Conservation (phyloP, 805 yeast genomes). For the Hanseniaspora mollemarum region DNA sequence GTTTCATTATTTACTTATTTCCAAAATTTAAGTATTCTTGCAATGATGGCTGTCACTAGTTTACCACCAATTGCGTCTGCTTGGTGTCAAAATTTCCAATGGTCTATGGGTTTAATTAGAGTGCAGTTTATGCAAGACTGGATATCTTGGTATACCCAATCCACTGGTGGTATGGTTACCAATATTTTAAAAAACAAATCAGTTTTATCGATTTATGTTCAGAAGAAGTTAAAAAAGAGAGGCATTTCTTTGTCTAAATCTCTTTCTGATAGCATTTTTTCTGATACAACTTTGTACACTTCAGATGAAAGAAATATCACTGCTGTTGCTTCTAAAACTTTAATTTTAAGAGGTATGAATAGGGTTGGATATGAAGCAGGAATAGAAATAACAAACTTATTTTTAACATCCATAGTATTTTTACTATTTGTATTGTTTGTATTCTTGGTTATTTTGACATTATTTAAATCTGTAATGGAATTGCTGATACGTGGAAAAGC, state of each 20-base stretch:
- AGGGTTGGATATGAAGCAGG: slow-evolving; percentile 77
- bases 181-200: slow-evolving; percentile 55
- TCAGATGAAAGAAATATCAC: slow-evolving; percentile 54
- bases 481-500: slow-evolving; percentile 45
- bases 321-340: slow-evolving; percentile 50
- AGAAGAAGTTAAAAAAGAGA: slow-evolving; percentile 32
- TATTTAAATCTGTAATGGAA: slow-evolving; percentile 62
- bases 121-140: slow-evolving; percentile 67
- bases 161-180: slow-evolving; percentile 84
- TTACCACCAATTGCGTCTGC: slow-evolving; percentile 97
- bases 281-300: slow-evolving; percentile 47
- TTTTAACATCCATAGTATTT: slow-evolving; percentile 76
- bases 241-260: slow-evolving; percentile 27
- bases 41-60: slow-evolving; percentile 88
- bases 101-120: slow-evolving; percentile 88
- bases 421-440: slow-evolving; percentile 66
- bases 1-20: slow-evolving; percentile 85
- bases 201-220: slow-evolving; percentile 73
- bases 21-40: slow-evolving; percentile 81
- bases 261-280: slow-evolving; percentile 40
- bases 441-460: slow-evolving; percentile 42
- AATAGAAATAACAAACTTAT: slow-evolving; percentile 77
- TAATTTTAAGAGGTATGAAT: slow-evolving; percentile 81
- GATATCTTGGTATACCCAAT: slow-evolving; percentile 86
- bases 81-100: slow-evolving; percentile 92